Percentiles rank a stretch among this genome's conserved stretches.
Evolutionary conservation across 768 basidiomycete species (phyloP).

Genomic region (Tephrocybe rancida): DNA sequence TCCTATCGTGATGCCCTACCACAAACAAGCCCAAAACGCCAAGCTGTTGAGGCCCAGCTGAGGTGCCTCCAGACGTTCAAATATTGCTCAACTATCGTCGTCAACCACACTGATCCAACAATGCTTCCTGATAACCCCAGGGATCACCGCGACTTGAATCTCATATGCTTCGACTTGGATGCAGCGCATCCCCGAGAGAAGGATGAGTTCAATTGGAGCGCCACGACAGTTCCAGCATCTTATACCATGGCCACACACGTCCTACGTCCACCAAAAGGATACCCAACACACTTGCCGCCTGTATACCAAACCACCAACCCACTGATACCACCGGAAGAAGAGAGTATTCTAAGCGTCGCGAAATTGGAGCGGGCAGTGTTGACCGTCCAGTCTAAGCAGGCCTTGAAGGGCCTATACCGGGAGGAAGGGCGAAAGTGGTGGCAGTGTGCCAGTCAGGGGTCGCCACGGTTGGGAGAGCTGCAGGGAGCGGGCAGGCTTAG

Average conservation of each 20-base stretch:
- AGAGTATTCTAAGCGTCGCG: conserved; percentile 55
- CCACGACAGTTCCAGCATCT: conserved; percentile 37
- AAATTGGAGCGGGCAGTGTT: conserved; percentile 66
- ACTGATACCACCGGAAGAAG: conserved; percentile 50
- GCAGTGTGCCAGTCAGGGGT: conserved; percentile 41
- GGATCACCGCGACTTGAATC: conserved; percentile 70
- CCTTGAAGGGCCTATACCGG: conserved; percentile 46
- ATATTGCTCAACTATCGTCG: conserved; percentile 59
- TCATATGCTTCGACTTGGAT: conserved; percentile 36
- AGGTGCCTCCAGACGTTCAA: conserved; percentile 52
- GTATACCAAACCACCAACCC: conserved; percentile 81
- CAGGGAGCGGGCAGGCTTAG: conserved; percentile 50
- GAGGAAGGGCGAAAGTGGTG: conserved; percentile 41
- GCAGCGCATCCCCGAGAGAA: conserved; percentile 1
- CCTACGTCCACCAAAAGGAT: conserved; percentile 38
- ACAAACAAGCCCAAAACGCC: conserved; percentile 24
- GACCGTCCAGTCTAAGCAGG: conserved; percentile 50
- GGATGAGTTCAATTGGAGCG: conserved; percentile 10
- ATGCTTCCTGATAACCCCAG: conserved; percentile 51
- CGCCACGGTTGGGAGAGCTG: conserved; percentile 43
- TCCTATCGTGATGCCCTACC: conserved; percentile 44
- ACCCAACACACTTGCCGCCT: conserved; percentile 29
- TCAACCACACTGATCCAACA: conserved; percentile 69
- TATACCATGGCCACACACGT: conserved; percentile 79
- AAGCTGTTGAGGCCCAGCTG: conserved; percentile 41